phyloP scores from a whole-genome alignment of 202 grass and related monocot genomes.

The Schoenoplectus triqueter region DNA sequence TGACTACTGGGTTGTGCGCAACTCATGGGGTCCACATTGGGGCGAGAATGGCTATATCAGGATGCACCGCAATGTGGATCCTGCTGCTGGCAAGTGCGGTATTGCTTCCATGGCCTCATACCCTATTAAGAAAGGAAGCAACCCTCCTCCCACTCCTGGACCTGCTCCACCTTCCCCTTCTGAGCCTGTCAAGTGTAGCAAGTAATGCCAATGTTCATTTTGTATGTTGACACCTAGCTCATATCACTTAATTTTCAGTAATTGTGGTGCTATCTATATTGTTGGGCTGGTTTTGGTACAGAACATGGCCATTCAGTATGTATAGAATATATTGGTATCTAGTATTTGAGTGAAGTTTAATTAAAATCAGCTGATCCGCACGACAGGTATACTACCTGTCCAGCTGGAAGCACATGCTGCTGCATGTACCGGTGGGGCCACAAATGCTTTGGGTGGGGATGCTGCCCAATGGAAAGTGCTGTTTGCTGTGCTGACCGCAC shows the following conservation, averaged over 20 bases:
- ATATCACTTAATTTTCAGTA: neutral
- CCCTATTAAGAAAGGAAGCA: constrained; percentile 69
- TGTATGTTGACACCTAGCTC: neutral
- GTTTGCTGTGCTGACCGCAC: constrained; percentile 75
- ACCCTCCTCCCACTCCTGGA: constrained; percentile 59
- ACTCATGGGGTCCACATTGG: constrained; percentile 84
- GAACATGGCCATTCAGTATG: neutral
- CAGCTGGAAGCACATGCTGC: constrained; percentile 72
- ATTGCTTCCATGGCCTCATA: constrained; percentile 92
- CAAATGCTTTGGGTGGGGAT: constrained; percentile 78
- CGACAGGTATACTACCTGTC: constrained; percentile 53
- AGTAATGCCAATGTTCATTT: neutral
- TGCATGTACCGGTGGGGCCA: constrained; percentile 56
- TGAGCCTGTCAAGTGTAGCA: constrained; percentile 31
- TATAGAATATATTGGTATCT: neutral
- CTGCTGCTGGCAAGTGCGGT: constrained; percentile 70
- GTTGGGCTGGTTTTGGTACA: neutral
- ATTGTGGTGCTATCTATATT: neutral
- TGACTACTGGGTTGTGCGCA: constrained; percentile 94
- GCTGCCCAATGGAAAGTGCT: constrained; percentile 65
- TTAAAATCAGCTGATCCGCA: neutral
- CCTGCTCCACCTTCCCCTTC: constrained; percentile 46
- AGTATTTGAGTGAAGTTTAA: neutral
- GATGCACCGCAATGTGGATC: constrained; percentile 73
- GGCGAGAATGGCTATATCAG: constrained; percentile 83